Percentiles rank a stretch among this genome's conserved stretches.
These are phyloP conservation scores for Dorcoceras hygrometricum DNA, from an alignment of 257 asterid species.

Conservation along the genomic window DNA sequence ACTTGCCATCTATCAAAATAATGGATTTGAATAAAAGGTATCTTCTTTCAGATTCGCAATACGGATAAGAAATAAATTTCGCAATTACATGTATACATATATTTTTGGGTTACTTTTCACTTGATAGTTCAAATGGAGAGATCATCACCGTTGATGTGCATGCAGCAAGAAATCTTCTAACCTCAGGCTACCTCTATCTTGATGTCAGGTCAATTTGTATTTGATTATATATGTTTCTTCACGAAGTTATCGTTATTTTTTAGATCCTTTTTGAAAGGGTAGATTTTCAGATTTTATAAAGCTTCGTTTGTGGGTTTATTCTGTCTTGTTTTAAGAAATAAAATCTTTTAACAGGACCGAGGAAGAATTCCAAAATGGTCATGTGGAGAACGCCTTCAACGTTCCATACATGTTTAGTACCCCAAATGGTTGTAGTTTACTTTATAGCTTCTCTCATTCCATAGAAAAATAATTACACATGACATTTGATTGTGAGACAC, in stretches of 20 bases:
- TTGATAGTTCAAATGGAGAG: slow-evolving; percentile 35
- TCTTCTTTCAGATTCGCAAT: neutral
- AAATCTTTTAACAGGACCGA: slow-evolving; percentile 52
- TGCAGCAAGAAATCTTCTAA: slow-evolving; percentile 53
- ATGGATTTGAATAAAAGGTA: slow-evolving; percentile 13
- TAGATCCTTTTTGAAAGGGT: neutral
- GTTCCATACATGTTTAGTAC: slow-evolving; percentile 73
- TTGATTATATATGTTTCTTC: neutral
- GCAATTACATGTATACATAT: neutral
- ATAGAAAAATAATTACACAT: neutral
- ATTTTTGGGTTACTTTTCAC: slow-evolving; percentile 19
- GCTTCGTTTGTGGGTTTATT: neutral
- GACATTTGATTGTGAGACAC: neutral
- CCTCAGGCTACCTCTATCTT: slow-evolving; percentile 50
- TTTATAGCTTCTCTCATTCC: neutral
- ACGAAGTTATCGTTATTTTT: neutral
- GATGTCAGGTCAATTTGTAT: slow-evolving; percentile 68
- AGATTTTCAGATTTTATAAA: neutral
- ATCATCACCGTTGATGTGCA: slow-evolving; percentile 62
- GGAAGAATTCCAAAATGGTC: slow-evolving; percentile 84
- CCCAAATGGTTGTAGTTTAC: slow-evolving; percentile 45
- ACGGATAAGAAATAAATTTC: slow-evolving; percentile 22
- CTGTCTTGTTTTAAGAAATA: neutral
- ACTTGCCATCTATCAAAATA: neutral
- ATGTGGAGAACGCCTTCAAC: slow-evolving; percentile 56